Percentiles rank a stretch among this genome's conserved stretches.
Evolutionary conservation across 371 early-diverging fungal species (phyloP).

Genomic region (Rhizomucor miehei): DNA sequence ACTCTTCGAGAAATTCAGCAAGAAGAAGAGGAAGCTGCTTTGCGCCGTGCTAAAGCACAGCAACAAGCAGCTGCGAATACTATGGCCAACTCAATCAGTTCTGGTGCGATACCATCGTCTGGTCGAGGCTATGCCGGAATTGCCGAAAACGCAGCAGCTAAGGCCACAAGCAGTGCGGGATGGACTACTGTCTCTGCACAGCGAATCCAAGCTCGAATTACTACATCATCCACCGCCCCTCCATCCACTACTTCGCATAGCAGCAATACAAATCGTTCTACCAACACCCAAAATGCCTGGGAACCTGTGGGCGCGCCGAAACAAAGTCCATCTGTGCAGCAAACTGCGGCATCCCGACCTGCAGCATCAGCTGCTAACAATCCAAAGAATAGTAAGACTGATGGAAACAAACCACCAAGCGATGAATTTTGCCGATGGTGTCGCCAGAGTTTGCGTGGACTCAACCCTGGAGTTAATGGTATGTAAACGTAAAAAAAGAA

Average conservation of each 20-base stretch:
- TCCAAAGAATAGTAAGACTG: conserved; percentile 15
- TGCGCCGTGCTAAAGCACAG: conserved; percentile 42
- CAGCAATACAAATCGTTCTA: conserved; percentile 4
- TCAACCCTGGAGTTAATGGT: conserved; percentile 66
- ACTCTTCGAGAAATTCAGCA: conserved; percentile 75
- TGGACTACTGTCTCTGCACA: conserved; percentile 51
- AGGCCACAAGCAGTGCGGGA: conserved; percentile 13
- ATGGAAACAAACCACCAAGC: conserved; percentile 53
- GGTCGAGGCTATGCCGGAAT: conserved; percentile 50
- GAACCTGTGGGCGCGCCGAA: conserved; percentile 25
- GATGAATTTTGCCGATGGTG: conserved; percentile 81
- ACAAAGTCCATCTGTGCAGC: conserved; percentile 11
- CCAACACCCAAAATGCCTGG: conserved; percentile 23
- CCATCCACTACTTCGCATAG: conserved; percentile 14
- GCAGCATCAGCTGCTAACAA: conserved; percentile 17
- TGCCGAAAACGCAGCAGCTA: conserved; percentile 25
- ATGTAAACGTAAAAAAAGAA: not conserved
- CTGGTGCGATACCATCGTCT: conserved; percentile 8
- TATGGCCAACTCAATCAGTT: conserved; percentile 14
- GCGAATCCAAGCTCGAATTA: conserved; percentile 28
- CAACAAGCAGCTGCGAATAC: conserved; percentile 17
- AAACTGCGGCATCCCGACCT: conserved; percentile 15
- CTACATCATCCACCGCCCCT: conserved; percentile 15
- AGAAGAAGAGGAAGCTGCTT: conserved; percentile 67
- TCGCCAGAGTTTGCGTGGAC: conserved; percentile 59